These are phyloP conservation scores for Funneliformis caledonium DNA, from an alignment of 371 early-diverging fungal genomes.

Conservation along the genomic window DNA sequence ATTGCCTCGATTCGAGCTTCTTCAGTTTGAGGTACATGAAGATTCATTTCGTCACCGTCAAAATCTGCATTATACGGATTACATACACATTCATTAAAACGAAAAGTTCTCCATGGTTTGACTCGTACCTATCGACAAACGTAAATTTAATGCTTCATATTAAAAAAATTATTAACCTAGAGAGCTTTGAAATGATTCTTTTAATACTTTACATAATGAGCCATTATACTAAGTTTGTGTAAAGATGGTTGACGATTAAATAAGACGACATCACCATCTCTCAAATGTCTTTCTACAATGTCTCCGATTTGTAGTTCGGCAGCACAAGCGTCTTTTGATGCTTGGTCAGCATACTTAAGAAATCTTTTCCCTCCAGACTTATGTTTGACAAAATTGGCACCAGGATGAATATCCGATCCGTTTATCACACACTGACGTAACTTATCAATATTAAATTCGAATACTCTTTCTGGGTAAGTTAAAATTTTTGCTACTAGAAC, in stretches of 20 bases:
- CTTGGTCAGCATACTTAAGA: conserved; percentile 75
- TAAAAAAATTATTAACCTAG: not conserved
- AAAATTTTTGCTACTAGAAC: conserved; percentile 93
- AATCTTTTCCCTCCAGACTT: conserved; percentile 64
- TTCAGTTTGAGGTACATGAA: conserved; percentile 99
- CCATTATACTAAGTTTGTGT: conserved; percentile 99
- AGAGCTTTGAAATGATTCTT: not conserved
- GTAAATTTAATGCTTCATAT: not conserved
- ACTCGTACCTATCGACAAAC: conserved; percentile 67
- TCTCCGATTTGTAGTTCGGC: conserved; percentile 88
- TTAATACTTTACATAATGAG: conserved; percentile 77
- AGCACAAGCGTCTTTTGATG: conserved; percentile 64
- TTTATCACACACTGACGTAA: conserved; percentile 84
- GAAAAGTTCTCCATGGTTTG: conserved; percentile 96
- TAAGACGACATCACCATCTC: conserved; percentile 97
- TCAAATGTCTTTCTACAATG: conserved; percentile 96
- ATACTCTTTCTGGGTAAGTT: conserved; percentile 98
- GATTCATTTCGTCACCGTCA: conserved; percentile 99
- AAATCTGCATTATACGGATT: conserved; percentile 99
- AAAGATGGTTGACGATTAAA: conserved; percentile 99
- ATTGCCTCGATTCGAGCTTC: conserved; percentile 98
- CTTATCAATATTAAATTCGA: conserved; percentile 83
- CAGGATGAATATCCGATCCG: conserved; percentile 94
- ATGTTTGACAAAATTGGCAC: conserved; percentile 89
- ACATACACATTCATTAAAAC: conserved; percentile 99